Evolutionary conservation across 140 eudicot species (phyloP), one percentile per base, ranked within the genome.

Genomic region (Flaveria floridana): DNA sequence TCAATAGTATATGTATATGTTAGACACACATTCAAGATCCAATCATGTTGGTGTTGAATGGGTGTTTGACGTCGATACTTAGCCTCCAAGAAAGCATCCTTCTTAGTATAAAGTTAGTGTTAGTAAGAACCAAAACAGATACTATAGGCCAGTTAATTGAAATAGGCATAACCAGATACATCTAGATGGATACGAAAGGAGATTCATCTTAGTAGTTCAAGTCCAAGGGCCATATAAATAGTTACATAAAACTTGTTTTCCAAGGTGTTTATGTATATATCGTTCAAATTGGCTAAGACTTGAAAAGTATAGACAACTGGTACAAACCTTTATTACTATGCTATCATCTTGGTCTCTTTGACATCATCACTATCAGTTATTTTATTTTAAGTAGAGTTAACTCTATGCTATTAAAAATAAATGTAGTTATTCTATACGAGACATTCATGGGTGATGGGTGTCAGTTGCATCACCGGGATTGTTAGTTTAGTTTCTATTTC

Each of bases 71-170:
- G 26, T 18, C 19, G 4, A 55, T 19, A 55, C 26, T 55, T 55
- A 55, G 58, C 58, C 58, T 55, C 62, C 26, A 55, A 15, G 62
- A 55, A 55, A 55, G 62, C 26, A 55, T 55, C 3, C 62, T 55
- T 55, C 11, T 55, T 55, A 7, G 62, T 55, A 55, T 55, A 55
- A 10, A 55, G 2, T 55, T 16, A 55, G 62, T 19, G 26, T 6
- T 0, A 6, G 62, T 16, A 18, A 55, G 62, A 55, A 18, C 25
- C 26, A 55, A 55, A 55, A 55, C 26, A 4, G 18, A 7, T 6
- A 18, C 3, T 55, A 55, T 55, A 55, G 10, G 12, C 7, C 26
- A 55, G 26, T 55, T 16, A 18, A 53, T 16, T 16, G 23, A 53
- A 53, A 55, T 5, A 13, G 53, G 11, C 19, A 9, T 16, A 55